Conservation (phyloP, 352 stramenopile genomes). For the Pelagophyceae sp. region DNA sequence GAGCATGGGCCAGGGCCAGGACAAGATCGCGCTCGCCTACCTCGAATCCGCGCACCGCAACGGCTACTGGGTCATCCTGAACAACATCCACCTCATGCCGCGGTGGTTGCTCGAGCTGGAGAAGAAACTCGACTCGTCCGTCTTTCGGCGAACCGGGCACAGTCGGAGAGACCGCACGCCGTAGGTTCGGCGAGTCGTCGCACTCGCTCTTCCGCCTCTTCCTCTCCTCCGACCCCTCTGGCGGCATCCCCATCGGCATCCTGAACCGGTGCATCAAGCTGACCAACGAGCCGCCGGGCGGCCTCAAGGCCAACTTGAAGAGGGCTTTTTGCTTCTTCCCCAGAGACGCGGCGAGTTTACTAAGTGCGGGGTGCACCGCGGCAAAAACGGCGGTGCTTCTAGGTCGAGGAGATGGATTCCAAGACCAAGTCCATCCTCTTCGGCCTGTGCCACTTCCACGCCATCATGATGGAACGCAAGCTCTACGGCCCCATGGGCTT, state of each 20-base stretch:
- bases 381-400: no score
- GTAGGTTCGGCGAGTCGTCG: conserved; percentile 62
- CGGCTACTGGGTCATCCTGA: conserved; percentile 93
- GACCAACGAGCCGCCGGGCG: conserved; percentile 86
- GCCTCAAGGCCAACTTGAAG: conserved; percentile 90
- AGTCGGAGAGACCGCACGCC: no score
- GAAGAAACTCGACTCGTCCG: conserved; percentile 90
- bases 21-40: conserved; percentile 86
- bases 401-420: conserved; percentile 86
- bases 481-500: conserved; percentile 93
- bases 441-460: conserved; percentile 91
- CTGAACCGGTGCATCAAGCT: conserved; percentile 92
- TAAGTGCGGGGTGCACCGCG: no score
- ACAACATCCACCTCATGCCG: conserved; percentile 95
- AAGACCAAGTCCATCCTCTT: conserved; percentile 95
- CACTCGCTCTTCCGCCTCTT: conserved; percentile 89
- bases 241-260: conserved; percentile 83
- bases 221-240: conserved; percentile 81
- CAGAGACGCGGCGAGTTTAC: no score
- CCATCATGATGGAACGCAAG: conserved; percentile 92
- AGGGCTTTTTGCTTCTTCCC: conserved; percentile 88
- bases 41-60: conserved; percentile 86
- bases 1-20: conserved; percentile 93
- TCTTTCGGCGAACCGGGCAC: no score
- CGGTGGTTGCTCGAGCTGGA: conserved; percentile 87